Percentiles rank a stretch among this genome's conserved stretches.
These are phyloP conservation scores for Suillus fuscotomentosus DNA, from an alignment of 768 basidiomycete genomes.

Conservation along the genomic window DNA sequence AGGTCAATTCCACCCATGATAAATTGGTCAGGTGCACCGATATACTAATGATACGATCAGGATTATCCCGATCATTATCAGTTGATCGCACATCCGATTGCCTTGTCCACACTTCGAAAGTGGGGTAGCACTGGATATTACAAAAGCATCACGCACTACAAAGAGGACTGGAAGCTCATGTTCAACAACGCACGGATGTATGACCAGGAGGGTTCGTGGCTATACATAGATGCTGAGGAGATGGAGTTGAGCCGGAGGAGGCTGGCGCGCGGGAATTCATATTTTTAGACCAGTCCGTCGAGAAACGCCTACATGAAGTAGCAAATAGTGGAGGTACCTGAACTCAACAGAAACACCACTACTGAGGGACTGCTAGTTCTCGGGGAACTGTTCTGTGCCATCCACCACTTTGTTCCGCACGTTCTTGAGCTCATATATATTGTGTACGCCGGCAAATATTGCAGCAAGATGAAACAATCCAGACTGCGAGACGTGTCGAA, in stretches of 20 bases:
- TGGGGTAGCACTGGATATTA: constrained; percentile 63
- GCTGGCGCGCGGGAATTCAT: too few species aligned
- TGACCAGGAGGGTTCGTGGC: constrained; percentile 94
- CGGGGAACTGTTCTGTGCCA: too few species aligned
- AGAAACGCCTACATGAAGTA: too few species aligned
- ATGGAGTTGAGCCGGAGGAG: constrained; percentile 51
- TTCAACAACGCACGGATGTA: constrained; percentile 92
- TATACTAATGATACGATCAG: constrained; percentile 37
- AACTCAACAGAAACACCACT: too few species aligned
- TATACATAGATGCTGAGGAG: constrained; percentile 90
- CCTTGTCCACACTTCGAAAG: constrained; percentile 83
- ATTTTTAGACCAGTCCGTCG: too few species aligned
- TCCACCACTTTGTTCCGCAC: too few species aligned
- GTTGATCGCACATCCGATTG: constrained; percentile 85
- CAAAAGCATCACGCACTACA: constrained; percentile 70
- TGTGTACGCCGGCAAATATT: not conserved
- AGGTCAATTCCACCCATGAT: constrained; percentile 85
- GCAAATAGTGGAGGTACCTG: too few species aligned
- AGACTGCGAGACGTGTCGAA: too few species aligned
- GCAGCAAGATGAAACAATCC: too few species aligned
- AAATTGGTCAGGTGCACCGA: constrained; percentile 64
- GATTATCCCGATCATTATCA: constrained; percentile 93
- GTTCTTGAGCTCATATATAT: too few species aligned
- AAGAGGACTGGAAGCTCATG: constrained; percentile 85
- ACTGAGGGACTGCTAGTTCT: too few species aligned